Evolutionary conservation across 495 filamentous ascomycete species (phyloP).

Genomic region (Hyaloscypha variabilis): DNA sequence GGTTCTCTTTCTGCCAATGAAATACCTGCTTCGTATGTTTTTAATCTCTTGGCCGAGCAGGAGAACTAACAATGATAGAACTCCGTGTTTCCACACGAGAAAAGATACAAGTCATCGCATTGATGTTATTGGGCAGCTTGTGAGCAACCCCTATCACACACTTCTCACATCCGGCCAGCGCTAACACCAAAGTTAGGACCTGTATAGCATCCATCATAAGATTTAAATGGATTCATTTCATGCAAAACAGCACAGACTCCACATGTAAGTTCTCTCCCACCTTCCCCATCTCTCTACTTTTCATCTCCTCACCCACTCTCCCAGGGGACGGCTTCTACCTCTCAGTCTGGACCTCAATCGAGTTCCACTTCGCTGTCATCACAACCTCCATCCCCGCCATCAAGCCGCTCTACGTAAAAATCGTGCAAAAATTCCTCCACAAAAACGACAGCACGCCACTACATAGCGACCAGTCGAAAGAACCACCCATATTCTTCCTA

Average conservation of each 20-base stretch:
- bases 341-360: slow-evolving; percentile 3
- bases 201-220: slow-evolving; percentile 10
- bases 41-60: background rate
- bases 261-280: slow-evolving; percentile 9
- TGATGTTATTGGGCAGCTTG: no score
- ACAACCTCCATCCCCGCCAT: slow-evolving; percentile 11
- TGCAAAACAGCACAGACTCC: background rate
- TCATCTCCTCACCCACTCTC: background rate
- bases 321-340: slow-evolving; percentile 9
- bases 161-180: no score
- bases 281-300: no score
- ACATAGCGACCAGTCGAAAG: no score
- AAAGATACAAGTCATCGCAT: no score
- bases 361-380: slow-evolving; percentile 9
- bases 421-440: background rate
- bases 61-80: background rate
- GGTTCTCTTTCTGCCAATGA: slow-evolving; percentile 10
- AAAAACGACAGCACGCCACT: no score
- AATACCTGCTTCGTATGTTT: slow-evolving; percentile 9
- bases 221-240: slow-evolving; percentile 1
- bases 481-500: no score
- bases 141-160: no score
- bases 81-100: no score
- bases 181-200: background rate
- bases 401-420: slow-evolving; percentile 6